Evolutionary conservation across 179 eudicot genomes (phyloP).

Genomic region (Drosera spatulata): DNA sequence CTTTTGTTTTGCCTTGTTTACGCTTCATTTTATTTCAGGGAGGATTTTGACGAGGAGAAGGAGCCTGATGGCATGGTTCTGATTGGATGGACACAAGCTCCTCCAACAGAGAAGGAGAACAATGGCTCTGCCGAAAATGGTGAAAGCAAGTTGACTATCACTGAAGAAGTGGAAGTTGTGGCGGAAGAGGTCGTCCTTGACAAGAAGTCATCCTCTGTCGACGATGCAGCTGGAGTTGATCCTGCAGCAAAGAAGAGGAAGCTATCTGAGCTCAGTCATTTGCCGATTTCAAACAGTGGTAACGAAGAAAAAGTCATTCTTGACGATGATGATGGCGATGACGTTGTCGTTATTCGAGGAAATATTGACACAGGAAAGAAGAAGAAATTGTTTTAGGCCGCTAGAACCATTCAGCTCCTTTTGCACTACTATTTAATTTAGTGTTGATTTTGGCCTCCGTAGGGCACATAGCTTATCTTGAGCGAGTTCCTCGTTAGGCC

Average conservation of each 20-base stretch:
- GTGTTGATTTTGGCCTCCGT: conserved; percentile 19
- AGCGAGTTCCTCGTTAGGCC: too few species aligned
- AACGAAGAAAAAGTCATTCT: conserved; percentile 33
- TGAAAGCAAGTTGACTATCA: conserved; percentile 35
- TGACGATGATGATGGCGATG: conserved; percentile 36
- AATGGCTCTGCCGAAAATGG: conserved; percentile 36
- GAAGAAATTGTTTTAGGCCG: conserved; percentile 27
- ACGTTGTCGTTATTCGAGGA: conserved; percentile 44
- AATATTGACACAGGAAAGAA: conserved; percentile 32
- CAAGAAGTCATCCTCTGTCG: too few species aligned
- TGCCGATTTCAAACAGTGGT: conserved; percentile 15
- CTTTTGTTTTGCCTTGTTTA: conserved; percentile 1
- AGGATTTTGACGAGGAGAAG: conserved; percentile 84
- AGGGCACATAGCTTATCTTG: too few species aligned
- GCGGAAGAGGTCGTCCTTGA: conserved; percentile 15
- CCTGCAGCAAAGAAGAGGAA: conserved; percentile 62
- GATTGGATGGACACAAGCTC: conserved; percentile 68
- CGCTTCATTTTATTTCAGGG: conserved; percentile 25
- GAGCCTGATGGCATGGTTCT: conserved; percentile 98
- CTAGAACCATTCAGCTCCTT: conserved; percentile 3
- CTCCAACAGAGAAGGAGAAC: conserved; percentile 31
- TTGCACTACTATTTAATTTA: neutral
- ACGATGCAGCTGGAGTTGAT: conserved; percentile 18
- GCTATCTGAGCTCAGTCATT: conserved; percentile 26
- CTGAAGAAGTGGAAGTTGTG: conserved; percentile 21